phyloP scores from a whole-genome alignment of 495 filamentous ascomycete species.

The Bacidia rubella region DNA sequence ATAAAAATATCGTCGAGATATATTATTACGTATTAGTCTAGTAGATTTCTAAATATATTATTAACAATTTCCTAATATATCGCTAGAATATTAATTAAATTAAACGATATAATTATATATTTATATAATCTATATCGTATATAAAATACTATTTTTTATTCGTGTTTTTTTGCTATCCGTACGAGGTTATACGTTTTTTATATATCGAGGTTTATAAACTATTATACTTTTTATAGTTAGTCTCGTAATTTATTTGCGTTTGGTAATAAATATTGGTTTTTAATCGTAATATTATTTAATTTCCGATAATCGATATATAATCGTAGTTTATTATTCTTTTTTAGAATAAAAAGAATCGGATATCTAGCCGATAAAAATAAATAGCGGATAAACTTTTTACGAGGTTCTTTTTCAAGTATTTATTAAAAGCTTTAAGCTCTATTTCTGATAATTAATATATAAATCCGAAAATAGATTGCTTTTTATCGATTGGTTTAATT shows the following conservation, averaged over 20 bases:
- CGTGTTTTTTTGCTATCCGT: not conserved
- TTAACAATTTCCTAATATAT: not conserved
- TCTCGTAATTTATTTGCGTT: not conserved
- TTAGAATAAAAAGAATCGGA: not conserved
- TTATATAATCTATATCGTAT: slow-evolving; percentile 5
- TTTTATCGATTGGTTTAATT: not conserved
- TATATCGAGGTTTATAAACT: slow-evolving; percentile 1
- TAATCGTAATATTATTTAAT: slow-evolving; percentile 1
- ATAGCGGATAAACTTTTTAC: slow-evolving; percentile 2
- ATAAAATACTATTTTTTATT: slow-evolving; percentile 3
- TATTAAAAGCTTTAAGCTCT: slow-evolving; percentile 4
- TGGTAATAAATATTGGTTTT: slow-evolving; percentile 1
- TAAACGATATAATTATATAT: slow-evolving; percentile 1
- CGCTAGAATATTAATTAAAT: slow-evolving; percentile 5
- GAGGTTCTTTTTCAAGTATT: slow-evolving; percentile 4
- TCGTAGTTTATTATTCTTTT: slow-evolving; percentile 3
- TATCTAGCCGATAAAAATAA: not conserved
- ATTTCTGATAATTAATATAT: slow-evolving; percentile 8
- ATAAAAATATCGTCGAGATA: slow-evolving; percentile 10
- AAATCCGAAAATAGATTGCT: not conserved
- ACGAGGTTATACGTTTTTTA: slow-evolving; percentile 1
- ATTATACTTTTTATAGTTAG: not conserved
- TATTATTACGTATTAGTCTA: slow-evolving; percentile 1
- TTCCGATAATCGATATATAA: slow-evolving; percentile 2
- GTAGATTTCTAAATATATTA: not conserved